Evolutionary conservation across 768 basidiomycete genomes (phyloP), one percentile per base, ranked within the genome.

Genomic region (Leucocoprinus leucothites): DNA sequence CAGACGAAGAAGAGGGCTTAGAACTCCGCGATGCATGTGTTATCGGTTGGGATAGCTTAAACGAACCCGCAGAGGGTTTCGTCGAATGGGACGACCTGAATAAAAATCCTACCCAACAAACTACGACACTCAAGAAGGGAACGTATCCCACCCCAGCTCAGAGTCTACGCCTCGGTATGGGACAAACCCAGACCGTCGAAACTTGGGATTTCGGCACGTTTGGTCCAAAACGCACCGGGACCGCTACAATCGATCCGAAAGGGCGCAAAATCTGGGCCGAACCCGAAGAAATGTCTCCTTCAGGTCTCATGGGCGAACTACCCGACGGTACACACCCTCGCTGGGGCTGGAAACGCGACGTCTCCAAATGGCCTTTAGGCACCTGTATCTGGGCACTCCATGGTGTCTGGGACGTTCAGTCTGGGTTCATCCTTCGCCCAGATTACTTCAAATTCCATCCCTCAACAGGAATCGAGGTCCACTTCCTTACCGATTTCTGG

Each of bases 31-130:
- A 98, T 26, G 84, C 85, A 38, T 94, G 93, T 60, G 81, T 99
- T 9, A 87, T 98, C 46, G 97, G 97, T 0, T 98, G 96, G 97
- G 97, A 99, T 66, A 88, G 86, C 61, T 73, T 98, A 69, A 98
- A 99, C 68, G 97, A 99, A 68, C 96, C 97, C 0, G 85, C 84
- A 35, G 91, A 95, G 61, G 97, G 97, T 0, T 76, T 91, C 38
- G 78, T 70, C 28, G 78, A 76, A 1, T 87, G 87, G 69, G 74
- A 77, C 0, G 84, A 96, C 66, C 74, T 99, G 25, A 78, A 76
- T 48, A 57, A 66, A 11, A 83, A 86, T 42, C 89, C 93, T 0
- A 71, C 71, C 14, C 71, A 78, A 31, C 91, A 94, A 64, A 84
- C 84, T 1, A 80, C 85, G 9, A 84, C 81, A 16, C 73, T 92